Evolutionary conservation across 2,329 filamentous ascomycete genomes (phyloP).

Genomic region (Xylariaceae sp.): DNA sequence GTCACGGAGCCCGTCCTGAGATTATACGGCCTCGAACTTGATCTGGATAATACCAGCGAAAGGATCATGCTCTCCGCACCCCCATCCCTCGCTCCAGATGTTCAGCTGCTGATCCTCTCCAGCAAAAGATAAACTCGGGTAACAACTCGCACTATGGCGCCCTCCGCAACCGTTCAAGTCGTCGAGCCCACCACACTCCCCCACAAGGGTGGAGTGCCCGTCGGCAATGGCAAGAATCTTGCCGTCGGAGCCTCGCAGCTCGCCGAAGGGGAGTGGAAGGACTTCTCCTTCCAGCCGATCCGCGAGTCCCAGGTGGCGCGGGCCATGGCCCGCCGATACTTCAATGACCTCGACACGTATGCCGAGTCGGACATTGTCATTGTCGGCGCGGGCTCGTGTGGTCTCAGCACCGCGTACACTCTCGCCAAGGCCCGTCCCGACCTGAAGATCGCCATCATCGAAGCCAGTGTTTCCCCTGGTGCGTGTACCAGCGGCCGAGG

Average conservation of each 20-base stretch:
- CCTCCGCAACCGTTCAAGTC: conserved; percentile 61
- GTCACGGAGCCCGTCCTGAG: conserved; percentile 50
- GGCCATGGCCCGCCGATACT: conserved; percentile 91
- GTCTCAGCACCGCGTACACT: conserved; percentile 76
- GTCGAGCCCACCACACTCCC: conserved; percentile 44
- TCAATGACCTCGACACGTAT: conserved; percentile 78
- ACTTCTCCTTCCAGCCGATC: conserved; percentile 77
- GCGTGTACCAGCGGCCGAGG: conserved; percentile 24
- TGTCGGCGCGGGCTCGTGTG: conserved; percentile 82
- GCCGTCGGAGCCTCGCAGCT: conserved; percentile 50
- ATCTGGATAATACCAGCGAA: conserved; percentile 99
- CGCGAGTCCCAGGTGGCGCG: conserved; percentile 88
- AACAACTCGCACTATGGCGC: conserved; percentile 60
- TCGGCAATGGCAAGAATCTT: conserved; percentile 26
- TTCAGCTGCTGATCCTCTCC: conserved; percentile 28
- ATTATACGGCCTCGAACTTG: conserved; percentile 91
- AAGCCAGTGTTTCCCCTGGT: conserved; percentile 72
- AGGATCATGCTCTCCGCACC: conserved; percentile 80
- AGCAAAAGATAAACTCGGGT: conserved; percentile 23
- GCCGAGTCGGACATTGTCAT: conserved; percentile 94
- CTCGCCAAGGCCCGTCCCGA: conserved; percentile 79
- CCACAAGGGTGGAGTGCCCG: conserved; percentile 36
- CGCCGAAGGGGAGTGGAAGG: conserved; percentile 71
- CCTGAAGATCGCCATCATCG: conserved; percentile 84
- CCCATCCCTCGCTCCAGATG: conserved; percentile 25